A percentile compares a stretch with the other conserved stretches of the same genome.
phyloP scores from a whole-genome alignment of 192 early-diverging fungal genomes.

The Phlyctochytrium arcticum region DNA sequence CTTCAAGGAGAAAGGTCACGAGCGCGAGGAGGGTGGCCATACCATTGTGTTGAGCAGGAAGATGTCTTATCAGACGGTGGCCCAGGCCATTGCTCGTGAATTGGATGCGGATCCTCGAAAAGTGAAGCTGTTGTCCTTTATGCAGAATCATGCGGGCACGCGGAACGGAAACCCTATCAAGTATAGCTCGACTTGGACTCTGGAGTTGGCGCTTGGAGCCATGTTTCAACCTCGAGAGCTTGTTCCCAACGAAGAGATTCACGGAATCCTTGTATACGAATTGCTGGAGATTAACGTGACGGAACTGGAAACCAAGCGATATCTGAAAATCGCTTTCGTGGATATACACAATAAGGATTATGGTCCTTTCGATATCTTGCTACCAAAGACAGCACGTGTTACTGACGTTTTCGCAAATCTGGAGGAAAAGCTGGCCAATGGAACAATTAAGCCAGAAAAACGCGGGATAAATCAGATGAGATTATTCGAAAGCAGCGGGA shows the following conservation, averaged over 20 bases:
- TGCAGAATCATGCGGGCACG: background rate
- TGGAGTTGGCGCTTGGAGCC: slow-evolving; percentile 52
- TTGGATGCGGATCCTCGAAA: slow-evolving; percentile 62
- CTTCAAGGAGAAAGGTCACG: slow-evolving; percentile 52
- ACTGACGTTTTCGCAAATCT: slow-evolving; percentile 47
- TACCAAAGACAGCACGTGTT: slow-evolving; percentile 54
- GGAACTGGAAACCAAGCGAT: slow-evolving; percentile 79
- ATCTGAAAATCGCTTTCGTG: slow-evolving; percentile 64
- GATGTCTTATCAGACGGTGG: slow-evolving; percentile 59
- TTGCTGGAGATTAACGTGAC: slow-evolving; percentile 71
- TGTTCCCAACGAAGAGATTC: slow-evolving; percentile 22
- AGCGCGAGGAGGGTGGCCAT: slow-evolving; percentile 35
- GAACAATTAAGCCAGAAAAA: background rate
- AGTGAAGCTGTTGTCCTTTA: slow-evolving; percentile 60
- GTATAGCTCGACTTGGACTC: slow-evolving; percentile 40
- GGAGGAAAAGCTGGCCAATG: slow-evolving; percentile 33
- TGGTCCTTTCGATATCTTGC: slow-evolving; percentile 61
- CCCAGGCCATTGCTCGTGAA: slow-evolving; percentile 56
- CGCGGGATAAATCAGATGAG: background rate
- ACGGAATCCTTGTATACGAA: slow-evolving; percentile 70
- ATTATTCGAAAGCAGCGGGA: background rate
- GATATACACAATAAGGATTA: slow-evolving; percentile 61
- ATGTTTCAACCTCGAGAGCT: slow-evolving; percentile 25
- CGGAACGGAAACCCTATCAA: slow-evolving; percentile 32
- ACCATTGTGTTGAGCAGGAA: slow-evolving; percentile 61